phyloP scores from a whole-genome alignment of 805 yeast species.

The Ogataea angusta region DNA sequence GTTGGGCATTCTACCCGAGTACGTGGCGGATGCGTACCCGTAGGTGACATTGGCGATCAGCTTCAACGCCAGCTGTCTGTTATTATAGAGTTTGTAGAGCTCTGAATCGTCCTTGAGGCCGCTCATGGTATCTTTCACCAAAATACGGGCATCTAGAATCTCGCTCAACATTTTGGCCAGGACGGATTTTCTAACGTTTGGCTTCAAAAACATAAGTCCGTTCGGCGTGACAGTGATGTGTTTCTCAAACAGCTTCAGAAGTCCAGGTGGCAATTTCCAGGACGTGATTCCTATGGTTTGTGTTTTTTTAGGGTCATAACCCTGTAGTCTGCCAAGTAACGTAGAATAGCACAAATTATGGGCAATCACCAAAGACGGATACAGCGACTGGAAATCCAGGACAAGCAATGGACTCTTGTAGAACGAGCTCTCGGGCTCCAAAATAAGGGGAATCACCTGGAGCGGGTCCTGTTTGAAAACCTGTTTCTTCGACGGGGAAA shows the following conservation, averaged over 20 bases:
- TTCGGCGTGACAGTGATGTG: conserved; percentile 77
- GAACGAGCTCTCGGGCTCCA: conserved; percentile 86
- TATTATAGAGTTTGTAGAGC: conserved; percentile 56
- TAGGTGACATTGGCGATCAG: conserved; percentile 93
- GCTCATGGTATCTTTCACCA: conserved; percentile 74
- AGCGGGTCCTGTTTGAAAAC: conserved; percentile 83
- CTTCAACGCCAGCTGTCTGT: conserved; percentile 83
- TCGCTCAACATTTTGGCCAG: conserved; percentile 84
- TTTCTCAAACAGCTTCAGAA: conserved; percentile 49
- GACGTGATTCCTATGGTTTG: conserved; percentile 54
- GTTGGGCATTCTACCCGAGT: conserved; percentile 96
- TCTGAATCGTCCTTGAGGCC: conserved; percentile 45
- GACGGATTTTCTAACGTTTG: conserved; percentile 63
- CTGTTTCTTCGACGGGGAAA: conserved; percentile 76
- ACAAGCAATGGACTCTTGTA: conserved; percentile 90
- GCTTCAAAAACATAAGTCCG: conserved; percentile 74
- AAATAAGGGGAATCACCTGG: conserved; percentile 83
- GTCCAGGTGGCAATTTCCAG: conserved; percentile 52
- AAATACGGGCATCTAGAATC: conserved; percentile 71
- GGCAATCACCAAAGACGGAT: conserved; percentile 90
- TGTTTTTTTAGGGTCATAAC: conserved; percentile 40
- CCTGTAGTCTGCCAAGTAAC: conserved; percentile 57
- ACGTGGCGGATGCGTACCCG: conserved; percentile 93
- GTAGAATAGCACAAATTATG: conserved; percentile 86
- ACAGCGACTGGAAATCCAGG: conserved; percentile 87